Conservation (phyloP, 768 basidiomycete genomes). For the Sporobolomyces roseus region DNA sequence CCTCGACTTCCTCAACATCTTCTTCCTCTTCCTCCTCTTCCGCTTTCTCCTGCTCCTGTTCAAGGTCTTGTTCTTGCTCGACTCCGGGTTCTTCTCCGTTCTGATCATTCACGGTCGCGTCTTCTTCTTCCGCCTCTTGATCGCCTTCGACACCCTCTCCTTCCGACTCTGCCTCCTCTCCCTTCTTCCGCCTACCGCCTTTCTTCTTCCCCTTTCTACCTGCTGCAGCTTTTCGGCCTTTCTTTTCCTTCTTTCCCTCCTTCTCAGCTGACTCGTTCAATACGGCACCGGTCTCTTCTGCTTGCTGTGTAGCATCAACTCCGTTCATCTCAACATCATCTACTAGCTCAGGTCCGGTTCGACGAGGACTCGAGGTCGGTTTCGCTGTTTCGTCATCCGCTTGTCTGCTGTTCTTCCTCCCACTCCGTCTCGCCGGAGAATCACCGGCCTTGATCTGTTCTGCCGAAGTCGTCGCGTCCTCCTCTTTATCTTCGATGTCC, state of each 20-base stretch:
- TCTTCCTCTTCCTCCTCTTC: background rate
- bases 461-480: too few species aligned
- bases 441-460: too few species aligned
- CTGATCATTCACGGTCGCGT: too few species aligned
- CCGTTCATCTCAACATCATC: too few species aligned
- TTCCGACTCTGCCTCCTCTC: constrained; percentile 4
- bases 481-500: too few species aligned
- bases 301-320: too few species aligned
- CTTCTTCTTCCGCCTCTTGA: background rate
- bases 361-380: too few species aligned
- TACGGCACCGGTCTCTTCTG: background rate
- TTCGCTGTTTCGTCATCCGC: background rate
- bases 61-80: background rate
- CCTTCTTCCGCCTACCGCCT: background rate
- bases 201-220: background rate
- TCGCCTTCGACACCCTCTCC: too few species aligned
- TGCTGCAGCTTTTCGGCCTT: background rate
- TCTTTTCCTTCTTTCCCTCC: background rate
- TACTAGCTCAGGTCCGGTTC: too few species aligned
- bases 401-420: background rate
- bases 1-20: background rate
- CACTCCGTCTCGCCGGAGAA: too few species aligned
- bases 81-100: background rate
- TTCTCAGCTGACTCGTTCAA: background rate
- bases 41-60: background rate